These are phyloP conservation scores for Gamarada debralockiae DNA, from an alignment of 495 filamentous ascomycete genomes.

Conservation along the genomic window DNA sequence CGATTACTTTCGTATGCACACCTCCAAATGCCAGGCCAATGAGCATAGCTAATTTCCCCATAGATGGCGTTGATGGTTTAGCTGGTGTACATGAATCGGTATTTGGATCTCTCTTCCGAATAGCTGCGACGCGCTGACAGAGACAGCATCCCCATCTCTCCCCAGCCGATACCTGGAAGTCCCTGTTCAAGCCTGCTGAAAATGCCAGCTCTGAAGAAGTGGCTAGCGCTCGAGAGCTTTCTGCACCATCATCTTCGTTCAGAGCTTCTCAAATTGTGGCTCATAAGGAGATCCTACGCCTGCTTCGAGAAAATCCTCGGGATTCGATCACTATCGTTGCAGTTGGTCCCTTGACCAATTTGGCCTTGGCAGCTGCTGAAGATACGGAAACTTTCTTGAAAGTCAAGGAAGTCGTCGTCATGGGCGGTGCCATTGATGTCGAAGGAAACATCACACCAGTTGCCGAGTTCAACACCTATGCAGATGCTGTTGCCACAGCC, in stretches of 20 bases:
- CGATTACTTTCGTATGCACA: slow-evolving; percentile 81
- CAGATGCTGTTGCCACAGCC: slow-evolving; percentile 80
- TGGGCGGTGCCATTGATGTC: slow-evolving; percentile 82
- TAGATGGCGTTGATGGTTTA: slow-evolving; percentile 88
- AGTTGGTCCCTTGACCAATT: slow-evolving; percentile 86
- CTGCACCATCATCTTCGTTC: slow-evolving; percentile 51
- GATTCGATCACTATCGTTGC: slow-evolving; percentile 87
- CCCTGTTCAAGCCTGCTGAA: slow-evolving; percentile 61
- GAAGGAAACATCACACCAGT: slow-evolving; percentile 79
- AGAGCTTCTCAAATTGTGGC: slow-evolving; percentile 66
- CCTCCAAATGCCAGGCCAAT: not conserved
- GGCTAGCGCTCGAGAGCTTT: slow-evolving; percentile 27
- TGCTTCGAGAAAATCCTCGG: slow-evolving; percentile 71
- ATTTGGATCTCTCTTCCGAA: slow-evolving; percentile 12
- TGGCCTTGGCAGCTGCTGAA: slow-evolving; percentile 80
- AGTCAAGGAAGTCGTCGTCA: slow-evolving; percentile 89
- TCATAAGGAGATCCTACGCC: slow-evolving; percentile 79
- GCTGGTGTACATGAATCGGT: slow-evolving; percentile 84
- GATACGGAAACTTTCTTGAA: slow-evolving; percentile 84
- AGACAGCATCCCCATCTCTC: slow-evolving; percentile 80
- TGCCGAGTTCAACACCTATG: slow-evolving; percentile 82
- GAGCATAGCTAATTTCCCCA: not conserved
- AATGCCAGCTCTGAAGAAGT: slow-evolving; percentile 30
- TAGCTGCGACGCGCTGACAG: slow-evolving; percentile 3
- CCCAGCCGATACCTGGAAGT: slow-evolving; percentile 78